A percentile compares a stretch with the other conserved stretches of the same genome.
Evolutionary conservation across 495 filamentous ascomycete species (phyloP).

Genomic region (Lophiostoma macrostomum): DNA sequence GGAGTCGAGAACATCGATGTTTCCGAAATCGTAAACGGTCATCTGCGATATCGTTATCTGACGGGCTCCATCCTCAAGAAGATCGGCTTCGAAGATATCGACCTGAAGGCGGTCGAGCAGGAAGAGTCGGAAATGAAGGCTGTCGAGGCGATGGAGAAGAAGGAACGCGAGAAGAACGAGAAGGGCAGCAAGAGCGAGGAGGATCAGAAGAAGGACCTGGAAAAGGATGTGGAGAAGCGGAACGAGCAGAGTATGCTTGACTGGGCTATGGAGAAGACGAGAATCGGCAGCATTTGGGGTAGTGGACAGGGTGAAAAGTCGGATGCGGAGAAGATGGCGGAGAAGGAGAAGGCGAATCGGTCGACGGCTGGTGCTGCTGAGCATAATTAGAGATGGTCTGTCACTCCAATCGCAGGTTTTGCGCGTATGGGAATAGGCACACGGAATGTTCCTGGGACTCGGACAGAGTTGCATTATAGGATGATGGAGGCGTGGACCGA

Average conservation of each 20-base stretch:
- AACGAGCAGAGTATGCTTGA: constrained; percentile 28
- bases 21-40: constrained; percentile 68
- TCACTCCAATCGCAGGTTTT: no score
- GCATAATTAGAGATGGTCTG: no score
- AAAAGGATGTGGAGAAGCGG: constrained; percentile 40
- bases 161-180: constrained; percentile 50
- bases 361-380: no score
- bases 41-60: constrained; percentile 67
- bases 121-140: constrained; percentile 57
- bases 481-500: no score
- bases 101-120: constrained; percentile 53
- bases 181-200: constrained; percentile 45
- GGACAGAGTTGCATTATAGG: no score
- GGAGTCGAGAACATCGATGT: constrained; percentile 75
- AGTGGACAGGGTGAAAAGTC: constrained; percentile 12
- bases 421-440: no score
- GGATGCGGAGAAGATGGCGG: constrained; percentile 23
- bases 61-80: constrained; percentile 64
- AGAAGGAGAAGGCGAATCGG: constrained; percentile 18
- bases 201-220: constrained; percentile 34
- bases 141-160: constrained; percentile 58
- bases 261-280: constrained; percentile 34
- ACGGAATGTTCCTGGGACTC: no score
- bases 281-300: constrained; percentile 15
- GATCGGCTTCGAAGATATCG: constrained; percentile 66